phyloP scores from a whole-genome alignment of 1,284 basidiomycete genomes.

The Rhodotorula sp. region DNA sequence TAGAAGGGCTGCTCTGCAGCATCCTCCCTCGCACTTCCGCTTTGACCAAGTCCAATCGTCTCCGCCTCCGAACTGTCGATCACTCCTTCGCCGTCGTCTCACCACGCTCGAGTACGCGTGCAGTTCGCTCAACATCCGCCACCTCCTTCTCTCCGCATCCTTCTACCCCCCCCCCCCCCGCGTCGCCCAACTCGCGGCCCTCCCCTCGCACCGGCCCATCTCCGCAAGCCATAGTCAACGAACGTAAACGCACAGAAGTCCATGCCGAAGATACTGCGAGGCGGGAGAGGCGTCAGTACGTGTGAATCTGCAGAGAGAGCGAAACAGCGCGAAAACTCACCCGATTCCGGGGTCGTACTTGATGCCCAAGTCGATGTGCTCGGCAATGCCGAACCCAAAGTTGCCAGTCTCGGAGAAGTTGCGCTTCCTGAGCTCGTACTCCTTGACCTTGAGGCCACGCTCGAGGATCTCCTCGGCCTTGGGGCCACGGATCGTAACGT shows the following conservation, averaged over 20 bases:
- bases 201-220: too few species aligned
- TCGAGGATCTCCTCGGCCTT: constrained; percentile 99
- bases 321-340: constrained; percentile 39
- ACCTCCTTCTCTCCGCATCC: too few species aligned
- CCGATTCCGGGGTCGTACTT: constrained; percentile 95
- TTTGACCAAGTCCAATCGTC: not conserved
- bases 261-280: constrained; percentile 77
- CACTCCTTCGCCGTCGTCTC: not conserved
- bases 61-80: not conserved
- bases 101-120: too few species aligned
- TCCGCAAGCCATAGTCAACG: not conserved
- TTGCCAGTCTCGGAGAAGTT: constrained; percentile 99
- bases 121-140: too few species aligned
- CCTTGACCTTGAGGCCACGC: constrained; percentile 99
- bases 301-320: not conserved
- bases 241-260: constrained; percentile 60
- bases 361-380: constrained; percentile 98
- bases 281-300: not conserved
- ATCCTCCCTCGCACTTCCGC: not conserved
- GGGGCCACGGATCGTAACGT: constrained; percentile 98
- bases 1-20: not conserved
- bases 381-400: constrained; percentile 95
- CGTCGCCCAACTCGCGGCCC: not conserved
- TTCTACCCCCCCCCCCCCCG: too few species aligned
- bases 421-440: constrained; percentile 85